Percentiles rank a stretch among this genome's conserved stretches.
Conservation (phyloP, 805 yeast genomes). For the Sugiyamaella lignohabitans region DNA sequence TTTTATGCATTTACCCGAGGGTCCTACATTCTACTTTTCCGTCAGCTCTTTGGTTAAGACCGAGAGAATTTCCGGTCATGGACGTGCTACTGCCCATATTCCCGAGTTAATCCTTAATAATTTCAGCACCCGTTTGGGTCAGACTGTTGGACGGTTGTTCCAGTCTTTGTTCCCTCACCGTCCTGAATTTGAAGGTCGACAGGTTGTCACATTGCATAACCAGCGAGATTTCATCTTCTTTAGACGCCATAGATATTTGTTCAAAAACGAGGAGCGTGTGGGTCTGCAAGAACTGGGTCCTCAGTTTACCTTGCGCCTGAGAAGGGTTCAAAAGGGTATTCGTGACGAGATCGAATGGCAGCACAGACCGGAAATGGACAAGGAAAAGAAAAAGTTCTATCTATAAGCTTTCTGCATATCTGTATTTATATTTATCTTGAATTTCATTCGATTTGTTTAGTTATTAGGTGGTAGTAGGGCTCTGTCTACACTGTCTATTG, state of each 20-base stretch:
- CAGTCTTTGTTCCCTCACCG: constrained; percentile 87
- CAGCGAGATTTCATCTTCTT: constrained; percentile 94
- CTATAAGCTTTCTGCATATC: constrained; percentile 37
- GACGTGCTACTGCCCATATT: constrained; percentile 79
- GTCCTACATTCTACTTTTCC: constrained; percentile 92
- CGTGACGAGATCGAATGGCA: constrained; percentile 95
- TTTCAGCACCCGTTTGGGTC: constrained; percentile 87
- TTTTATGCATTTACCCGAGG: constrained; percentile 87
- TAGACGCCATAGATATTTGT: constrained; percentile 89
- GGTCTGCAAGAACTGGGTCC: constrained; percentile 97
- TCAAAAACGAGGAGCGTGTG: constrained; percentile 82
- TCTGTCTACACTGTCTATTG: not conserved
- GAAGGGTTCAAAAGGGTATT: constrained; percentile 87
- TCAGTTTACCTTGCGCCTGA: constrained; percentile 82
- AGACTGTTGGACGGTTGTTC: constrained; percentile 86
- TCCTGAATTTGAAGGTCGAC: constrained; percentile 94
- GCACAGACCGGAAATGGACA: constrained; percentile 92
- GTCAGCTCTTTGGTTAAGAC: constrained; percentile 71
- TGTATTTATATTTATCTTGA: not conserved
- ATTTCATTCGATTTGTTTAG: not conserved
- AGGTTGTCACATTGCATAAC: constrained; percentile 90
- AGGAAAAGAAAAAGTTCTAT: constrained; percentile 88
- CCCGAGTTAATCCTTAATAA: constrained; percentile 92
- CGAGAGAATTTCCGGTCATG: constrained; percentile 76
- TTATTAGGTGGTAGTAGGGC: not conserved